Evolutionary conservation across 441 rosid genomes (phyloP), one percentile per base, ranked within the genome.

Genomic region (Pelargonium australe): DNA sequence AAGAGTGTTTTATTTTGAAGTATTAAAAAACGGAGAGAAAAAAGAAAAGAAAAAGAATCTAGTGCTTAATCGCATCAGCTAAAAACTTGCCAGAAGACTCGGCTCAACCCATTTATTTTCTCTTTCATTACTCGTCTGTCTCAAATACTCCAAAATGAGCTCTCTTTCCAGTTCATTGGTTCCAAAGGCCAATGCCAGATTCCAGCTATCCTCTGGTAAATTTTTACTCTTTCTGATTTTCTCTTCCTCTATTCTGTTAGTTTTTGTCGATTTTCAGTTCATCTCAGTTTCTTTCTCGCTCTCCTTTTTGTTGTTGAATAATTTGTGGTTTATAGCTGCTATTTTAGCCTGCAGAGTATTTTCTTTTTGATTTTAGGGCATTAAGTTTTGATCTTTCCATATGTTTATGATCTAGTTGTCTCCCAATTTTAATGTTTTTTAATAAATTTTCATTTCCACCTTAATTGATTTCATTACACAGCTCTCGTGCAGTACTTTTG

Each of bases 131-230:
- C 31, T 25, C 31, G 31, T 25, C 31, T 25, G 31, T 25, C 1
- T 25, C 31, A 25, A 25, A 25, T 0, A 25, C 31, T 2, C 2
- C 31, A 73, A 72, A 64, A 89, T 89, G 95, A 75, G 81, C 23
- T 13, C 86, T 31, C 72, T 86, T 70, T 78, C 85, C 40, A 80
- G 74, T 73, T 79, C 84, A 63, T 78, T 81, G 82, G 80, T 76
- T 55, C 37, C 80, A 8, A 57, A 82, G 63, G 72, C 51, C 63
- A 79, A 75, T 77, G 67, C 79, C 65, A 68, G 57, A 28, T 62
- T 72, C 66, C 80, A 63, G 37, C 75, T 78, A 23, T 79, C 81
- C 20, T 55, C 84, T 19, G 84, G 91, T 89, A 79, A 66, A 23
- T 51, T 11, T 45, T 64, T 14, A 65, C 65, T 16, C 16, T 53